Evolutionary conservation across 352 stramenopile species (phyloP), one percentile per base, ranked within the genome.

Genomic region (Phytophthora multivora): DNA sequence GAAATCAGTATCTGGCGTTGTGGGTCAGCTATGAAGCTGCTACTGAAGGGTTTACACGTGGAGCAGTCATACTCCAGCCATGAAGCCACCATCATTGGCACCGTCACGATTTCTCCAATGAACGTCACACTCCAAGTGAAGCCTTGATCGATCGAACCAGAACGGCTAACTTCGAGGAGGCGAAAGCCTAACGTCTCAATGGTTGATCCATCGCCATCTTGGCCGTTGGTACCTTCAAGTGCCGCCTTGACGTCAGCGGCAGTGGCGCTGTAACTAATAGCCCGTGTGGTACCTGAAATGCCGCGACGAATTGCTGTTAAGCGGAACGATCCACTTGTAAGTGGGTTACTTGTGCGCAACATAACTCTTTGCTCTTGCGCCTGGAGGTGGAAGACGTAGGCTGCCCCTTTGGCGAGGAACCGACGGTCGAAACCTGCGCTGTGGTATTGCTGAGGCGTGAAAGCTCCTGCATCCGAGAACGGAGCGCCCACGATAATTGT

Each of bases 401-500:
- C 85, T 1, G 87, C 80, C 6, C 85, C 87, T 43, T 77, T 84
- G n/a, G 78, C 82, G 18, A 90, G 91, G 55, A 66, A 95, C 8
- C 56, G 47, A 7, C 60, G 68, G 50, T 95, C 86, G 18, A 91
- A 87, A 13, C 73, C 65, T 10, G 52, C 73, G 16, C 77, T 74
- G 43, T 92, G 57, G 31, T 93, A 91, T 55, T 93, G 53, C 15
- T 70, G 55, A 2, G 79, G 48, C 0, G 58, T 56, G 23, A 88
- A 89, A 21, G 69, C 58, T 1, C 95, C 91, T n/a, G 91, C 78
- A 49, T 90, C 83, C 3, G 83, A 88, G 35, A 89, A 88, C 5
- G 95, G 95, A 1, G 95, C 93, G 0, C 92, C 91, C 1, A 98
- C 85, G 4, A 95, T 86, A 26, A 98, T 80, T 2, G 87, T 96